phyloP scores from a whole-genome alignment of 306 rosid genomes.

The Vigna angularis region DNA sequence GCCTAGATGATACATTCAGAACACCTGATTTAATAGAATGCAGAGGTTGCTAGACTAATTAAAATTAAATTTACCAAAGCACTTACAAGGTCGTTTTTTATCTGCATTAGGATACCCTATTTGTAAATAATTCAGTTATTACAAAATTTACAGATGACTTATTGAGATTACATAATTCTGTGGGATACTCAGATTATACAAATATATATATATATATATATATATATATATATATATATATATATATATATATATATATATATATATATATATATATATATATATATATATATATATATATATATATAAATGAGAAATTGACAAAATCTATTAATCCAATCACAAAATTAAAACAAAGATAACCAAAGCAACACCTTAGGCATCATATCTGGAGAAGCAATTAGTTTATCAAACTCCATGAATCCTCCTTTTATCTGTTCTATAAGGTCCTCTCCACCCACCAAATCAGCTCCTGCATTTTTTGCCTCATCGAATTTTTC shows the following conservation, averaged over 20 bases:
- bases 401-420: constrained; percentile 98
- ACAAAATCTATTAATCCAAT: constrained; percentile 9
- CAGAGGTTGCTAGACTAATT: background rate
- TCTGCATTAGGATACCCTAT: constrained; percentile 17
- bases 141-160: constrained; percentile 8
- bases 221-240: background rate
- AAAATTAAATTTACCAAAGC: background rate
- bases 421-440: constrained; percentile 96
- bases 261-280: background rate
- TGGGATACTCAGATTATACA: constrained; percentile 17
- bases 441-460: constrained; percentile 99
- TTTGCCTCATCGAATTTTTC: constrained; percentile 96
- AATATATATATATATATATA: background rate
- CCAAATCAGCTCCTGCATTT: constrained; percentile 97
- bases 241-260: background rate
- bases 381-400: constrained; percentile 99
- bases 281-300: background rate
- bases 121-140: constrained; percentile 12
- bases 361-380: constrained; percentile 79
- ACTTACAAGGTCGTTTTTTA: constrained; percentile 9
- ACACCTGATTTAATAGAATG: background rate
- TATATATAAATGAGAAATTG: background rate
- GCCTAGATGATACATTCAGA: constrained; percentile 1
- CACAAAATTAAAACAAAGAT: constrained; percentile 39
- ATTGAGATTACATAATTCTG: background rate